phyloP scores from a whole-genome alignment of 768 basidiomycete genomes.

The Mycena indigotica region DNA sequence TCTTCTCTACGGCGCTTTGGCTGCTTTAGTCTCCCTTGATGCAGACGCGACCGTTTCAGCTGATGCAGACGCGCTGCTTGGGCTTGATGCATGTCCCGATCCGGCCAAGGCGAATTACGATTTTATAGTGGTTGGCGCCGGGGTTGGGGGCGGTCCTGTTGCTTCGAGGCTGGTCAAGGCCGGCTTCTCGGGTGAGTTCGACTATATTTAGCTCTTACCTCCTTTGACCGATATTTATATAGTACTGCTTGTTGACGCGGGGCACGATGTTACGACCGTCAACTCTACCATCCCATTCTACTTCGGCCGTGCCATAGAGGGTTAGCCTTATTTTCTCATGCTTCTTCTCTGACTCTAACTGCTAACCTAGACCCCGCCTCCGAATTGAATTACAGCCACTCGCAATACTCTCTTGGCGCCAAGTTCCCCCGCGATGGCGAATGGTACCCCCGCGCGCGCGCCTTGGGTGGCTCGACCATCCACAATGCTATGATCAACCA shows the following conservation, averaged over 20 bases:
- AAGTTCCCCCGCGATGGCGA: conserved; percentile 25
- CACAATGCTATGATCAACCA: conserved; percentile 36
- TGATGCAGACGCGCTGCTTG: no score
- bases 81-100: background rate
- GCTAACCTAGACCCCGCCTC: conserved; percentile 26
- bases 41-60: no score
- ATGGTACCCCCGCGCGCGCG: conserved; percentile 36
- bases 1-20: no score
- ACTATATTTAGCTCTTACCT: background rate
- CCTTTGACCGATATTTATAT: background rate
- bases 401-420: conserved; percentile 31
- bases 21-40: no score
- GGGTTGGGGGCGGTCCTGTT: conserved; percentile 32
- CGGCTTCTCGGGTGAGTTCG: conserved; percentile 27
- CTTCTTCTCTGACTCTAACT: background rate
- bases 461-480: conserved; percentile 32
- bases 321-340: conserved; percentile 11
- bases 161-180: conserved; percentile 28
- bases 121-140: conserved; percentile 31
- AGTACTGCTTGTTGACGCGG: conserved; percentile 35
- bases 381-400: conserved; percentile 31
- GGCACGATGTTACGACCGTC: conserved; percentile 28
- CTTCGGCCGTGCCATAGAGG: conserved; percentile 28
- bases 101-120: conserved; percentile 16
- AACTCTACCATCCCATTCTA: conserved; percentile 34